Conservation (phyloP, 768 basidiomycete species). For the Amanita exitialis region DNA sequence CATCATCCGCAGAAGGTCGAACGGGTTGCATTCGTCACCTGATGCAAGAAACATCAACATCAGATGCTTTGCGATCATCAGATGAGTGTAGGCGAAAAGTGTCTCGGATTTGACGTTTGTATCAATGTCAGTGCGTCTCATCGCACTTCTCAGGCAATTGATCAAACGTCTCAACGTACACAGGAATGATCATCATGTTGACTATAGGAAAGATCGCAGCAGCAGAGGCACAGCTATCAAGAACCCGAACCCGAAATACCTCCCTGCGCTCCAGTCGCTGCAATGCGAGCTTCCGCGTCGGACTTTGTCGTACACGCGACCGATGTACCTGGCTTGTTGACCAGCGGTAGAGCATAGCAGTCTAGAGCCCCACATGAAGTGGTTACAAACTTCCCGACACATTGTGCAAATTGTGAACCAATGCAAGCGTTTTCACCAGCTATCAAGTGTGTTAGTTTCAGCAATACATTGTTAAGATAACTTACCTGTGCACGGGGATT, state of each 20-base stretch:
- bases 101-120: no score
- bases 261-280: slow-evolving; percentile 22
- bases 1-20: no score
- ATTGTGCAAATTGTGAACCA: slow-evolving; percentile 37
- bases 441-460: neutral
- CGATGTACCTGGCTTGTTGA: slow-evolving; percentile 41
- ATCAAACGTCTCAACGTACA: no score
- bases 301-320: slow-evolving; percentile 38
- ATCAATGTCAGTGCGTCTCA: no score
- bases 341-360: slow-evolving; percentile 45
- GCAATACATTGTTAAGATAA: neutral
- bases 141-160: no score
- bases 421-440: slow-evolving; percentile 39
- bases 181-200: no score
- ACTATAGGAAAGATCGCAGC: no score
- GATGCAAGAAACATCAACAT: no score
- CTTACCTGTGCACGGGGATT: slow-evolving; percentile 31
- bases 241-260: neutral
- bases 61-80: no score
- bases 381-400: slow-evolving; percentile 36
- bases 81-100: no score
- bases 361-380: slow-evolving; percentile 25
- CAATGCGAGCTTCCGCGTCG: slow-evolving; percentile 34
- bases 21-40: no score
- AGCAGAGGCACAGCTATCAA: neutral